These are phyloP conservation scores for Acanthamoeba healyi DNA, from an alignment of 208 protist genomes.

Conservation along the genomic window DNA sequence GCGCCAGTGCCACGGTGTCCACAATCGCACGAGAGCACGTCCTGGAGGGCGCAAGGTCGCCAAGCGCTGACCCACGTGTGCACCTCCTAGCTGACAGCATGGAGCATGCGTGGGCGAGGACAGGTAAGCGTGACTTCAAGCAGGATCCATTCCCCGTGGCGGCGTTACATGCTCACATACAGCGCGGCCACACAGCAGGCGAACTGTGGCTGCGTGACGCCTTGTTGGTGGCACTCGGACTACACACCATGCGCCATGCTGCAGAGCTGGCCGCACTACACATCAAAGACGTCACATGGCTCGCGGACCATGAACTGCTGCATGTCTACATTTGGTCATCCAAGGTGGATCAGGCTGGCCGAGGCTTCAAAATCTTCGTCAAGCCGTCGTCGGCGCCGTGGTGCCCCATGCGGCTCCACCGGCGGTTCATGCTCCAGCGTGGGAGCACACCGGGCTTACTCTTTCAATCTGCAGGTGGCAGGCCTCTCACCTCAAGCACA, in stretches of 20 bases:
- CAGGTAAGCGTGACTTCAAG: not conserved
- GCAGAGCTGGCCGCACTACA: not conserved
- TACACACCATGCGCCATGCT: not conserved
- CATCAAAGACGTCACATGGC: not conserved
- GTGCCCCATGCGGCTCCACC: not conserved
- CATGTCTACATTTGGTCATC: not conserved
- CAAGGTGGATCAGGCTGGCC: slow-evolving; percentile 9
- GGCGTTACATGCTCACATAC: not conserved
- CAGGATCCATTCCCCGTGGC: not conserved
- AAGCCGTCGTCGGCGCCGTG: not conserved
- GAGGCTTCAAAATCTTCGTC: not conserved
- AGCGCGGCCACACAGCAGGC: not conserved
- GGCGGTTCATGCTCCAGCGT: not conserved
- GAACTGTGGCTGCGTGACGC: not conserved
- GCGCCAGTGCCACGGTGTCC: not conserved
- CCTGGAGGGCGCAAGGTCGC: not conserved
- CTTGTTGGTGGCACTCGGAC: not conserved
- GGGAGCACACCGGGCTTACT: not conserved
- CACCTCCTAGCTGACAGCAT: not conserved
- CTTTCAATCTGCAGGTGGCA: not conserved
- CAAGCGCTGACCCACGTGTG: not conserved
- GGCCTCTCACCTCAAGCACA: not conserved
- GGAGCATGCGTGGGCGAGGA: not conserved
- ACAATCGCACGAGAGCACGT: not conserved
- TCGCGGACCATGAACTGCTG: not conserved